Evolutionary conservation across 768 basidiomycete species (phyloP).

Genomic region (Grammothele lineata): DNA sequence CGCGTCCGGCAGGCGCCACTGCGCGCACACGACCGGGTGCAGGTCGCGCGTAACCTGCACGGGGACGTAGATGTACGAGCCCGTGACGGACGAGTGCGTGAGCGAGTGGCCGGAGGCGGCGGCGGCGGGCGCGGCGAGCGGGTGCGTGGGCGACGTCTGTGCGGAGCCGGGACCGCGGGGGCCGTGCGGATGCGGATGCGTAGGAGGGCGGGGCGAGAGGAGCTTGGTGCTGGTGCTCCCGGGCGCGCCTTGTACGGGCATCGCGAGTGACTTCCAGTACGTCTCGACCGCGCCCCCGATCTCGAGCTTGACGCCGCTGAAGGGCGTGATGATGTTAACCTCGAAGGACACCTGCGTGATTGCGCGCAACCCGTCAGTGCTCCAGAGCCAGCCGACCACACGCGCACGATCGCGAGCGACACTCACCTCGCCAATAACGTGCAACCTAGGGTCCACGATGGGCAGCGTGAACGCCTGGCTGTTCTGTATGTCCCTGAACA

Average conservation of each 20-base stretch:
- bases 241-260: conserved; percentile 30
- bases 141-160: conserved; percentile 61
- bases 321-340: conserved; percentile 80
- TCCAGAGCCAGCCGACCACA: too few relatives aligned
- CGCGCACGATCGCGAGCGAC: neutral
- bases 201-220: conserved; percentile 16
- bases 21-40: conserved; percentile 80
- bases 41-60: conserved; percentile 92
- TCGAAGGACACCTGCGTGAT: conserved; percentile 86
- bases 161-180: conserved; percentile 29
- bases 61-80: conserved; percentile 80
- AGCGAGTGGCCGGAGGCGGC: conserved; percentile 48
- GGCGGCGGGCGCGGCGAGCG: conserved; percentile 49
- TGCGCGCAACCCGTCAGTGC: too few relatives aligned
- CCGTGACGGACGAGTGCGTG: conserved; percentile 85
- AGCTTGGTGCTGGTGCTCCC: conserved; percentile 22
- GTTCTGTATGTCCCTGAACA: conserved; percentile 57
- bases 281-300: conserved; percentile 95
- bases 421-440: conserved; percentile 88
- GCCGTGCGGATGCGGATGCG: conserved; percentile 20
- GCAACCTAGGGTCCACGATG: conserved; percentile 87
- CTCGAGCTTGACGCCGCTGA: conserved; percentile 88
- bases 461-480: conserved; percentile 61
- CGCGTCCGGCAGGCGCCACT: conserved; percentile 70
- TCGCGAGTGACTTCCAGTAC: conserved; percentile 91